Percentiles rank a stretch among this genome's conserved stretches.
Conservation (phyloP, 495 filamentous ascomycete species). For the Daldinia concentrica region DNA sequence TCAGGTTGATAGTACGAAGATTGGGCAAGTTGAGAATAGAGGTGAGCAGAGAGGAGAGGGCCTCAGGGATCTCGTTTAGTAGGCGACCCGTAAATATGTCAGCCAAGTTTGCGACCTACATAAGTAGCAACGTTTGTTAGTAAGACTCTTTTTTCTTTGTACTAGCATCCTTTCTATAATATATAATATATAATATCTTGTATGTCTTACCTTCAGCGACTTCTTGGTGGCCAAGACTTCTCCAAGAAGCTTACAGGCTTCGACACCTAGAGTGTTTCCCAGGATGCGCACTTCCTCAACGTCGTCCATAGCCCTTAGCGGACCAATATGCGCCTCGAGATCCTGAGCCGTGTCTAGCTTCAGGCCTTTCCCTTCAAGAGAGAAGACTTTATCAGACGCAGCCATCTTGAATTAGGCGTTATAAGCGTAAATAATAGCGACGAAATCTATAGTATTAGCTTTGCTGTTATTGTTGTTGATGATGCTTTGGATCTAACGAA, state of each 20-base stretch:
- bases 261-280: constrained; percentile 91
- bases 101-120: constrained; percentile 83
- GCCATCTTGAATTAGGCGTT: constrained; percentile 51
- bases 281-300: constrained; percentile 84
- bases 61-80: constrained; percentile 90
- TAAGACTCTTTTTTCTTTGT: constrained; percentile 4
- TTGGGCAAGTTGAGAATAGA: constrained; percentile 83
- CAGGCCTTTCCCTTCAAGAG: constrained; percentile 87
- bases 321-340: constrained; percentile 83
- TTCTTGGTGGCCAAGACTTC: constrained; percentile 81
- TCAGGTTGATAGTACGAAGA: constrained; percentile 91
- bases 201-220: constrained; percentile 69
- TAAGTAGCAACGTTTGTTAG: constrained; percentile 31
- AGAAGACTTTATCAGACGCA: constrained; percentile 73
- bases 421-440: constrained; percentile 4
- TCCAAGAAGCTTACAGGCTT: constrained; percentile 83
- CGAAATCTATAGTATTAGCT: neutral
- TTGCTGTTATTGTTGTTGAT: constrained; percentile 1
- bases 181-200: neutral
- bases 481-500: neutral
- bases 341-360: constrained; percentile 90
- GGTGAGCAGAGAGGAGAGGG: constrained; percentile 83
- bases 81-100: constrained; percentile 98
- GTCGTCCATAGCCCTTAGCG: constrained; percentile 72
- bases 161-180: neutral